phyloP scores from a whole-genome alignment of 345 rosid species.

The Sisymbrium irio region DNA sequence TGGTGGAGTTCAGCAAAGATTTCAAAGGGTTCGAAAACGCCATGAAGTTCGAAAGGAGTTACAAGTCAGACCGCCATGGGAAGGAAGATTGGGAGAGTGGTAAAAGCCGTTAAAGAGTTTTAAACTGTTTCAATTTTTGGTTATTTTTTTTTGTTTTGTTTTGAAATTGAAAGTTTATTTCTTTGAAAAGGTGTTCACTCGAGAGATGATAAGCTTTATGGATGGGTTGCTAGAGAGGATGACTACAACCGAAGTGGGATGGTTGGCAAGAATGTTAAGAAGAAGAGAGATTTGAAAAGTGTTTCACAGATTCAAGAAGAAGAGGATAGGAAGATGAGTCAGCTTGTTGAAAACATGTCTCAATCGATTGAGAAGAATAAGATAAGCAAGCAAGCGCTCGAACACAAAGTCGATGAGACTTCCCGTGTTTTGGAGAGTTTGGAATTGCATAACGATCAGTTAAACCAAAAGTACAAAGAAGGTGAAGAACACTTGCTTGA shows the following conservation, averaged over 20 bases:
- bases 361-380: conserved; percentile 46
- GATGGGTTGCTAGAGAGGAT: conserved; percentile 68
- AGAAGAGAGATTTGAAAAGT: conserved; percentile 58
- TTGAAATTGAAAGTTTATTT: conserved; percentile 13
- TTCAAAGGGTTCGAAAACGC: conserved; percentile 63
- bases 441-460: conserved; percentile 37
- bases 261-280: conserved; percentile 47
- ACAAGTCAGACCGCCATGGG: conserved; percentile 40
- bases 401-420: conserved; percentile 40
- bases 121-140: neutral
- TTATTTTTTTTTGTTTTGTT: neutral
- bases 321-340: conserved; percentile 38
- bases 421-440: conserved; percentile 17
- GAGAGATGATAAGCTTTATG: conserved; percentile 45
- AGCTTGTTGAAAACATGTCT: conserved; percentile 43
- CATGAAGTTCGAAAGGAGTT: conserved; percentile 52
- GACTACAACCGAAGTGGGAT: conserved; percentile 40
- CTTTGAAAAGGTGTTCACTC: neutral
- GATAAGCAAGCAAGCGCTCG: conserved; percentile 38
- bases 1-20: conserved; percentile 59
- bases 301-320: conserved; percentile 47
- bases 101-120: neutral
- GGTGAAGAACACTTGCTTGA: neutral
- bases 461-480: conserved; percentile 43
- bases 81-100: conserved; percentile 41